Base-by-base conservation (phyloP, 805 yeast species). In the Starmerella sp. region DNA sequence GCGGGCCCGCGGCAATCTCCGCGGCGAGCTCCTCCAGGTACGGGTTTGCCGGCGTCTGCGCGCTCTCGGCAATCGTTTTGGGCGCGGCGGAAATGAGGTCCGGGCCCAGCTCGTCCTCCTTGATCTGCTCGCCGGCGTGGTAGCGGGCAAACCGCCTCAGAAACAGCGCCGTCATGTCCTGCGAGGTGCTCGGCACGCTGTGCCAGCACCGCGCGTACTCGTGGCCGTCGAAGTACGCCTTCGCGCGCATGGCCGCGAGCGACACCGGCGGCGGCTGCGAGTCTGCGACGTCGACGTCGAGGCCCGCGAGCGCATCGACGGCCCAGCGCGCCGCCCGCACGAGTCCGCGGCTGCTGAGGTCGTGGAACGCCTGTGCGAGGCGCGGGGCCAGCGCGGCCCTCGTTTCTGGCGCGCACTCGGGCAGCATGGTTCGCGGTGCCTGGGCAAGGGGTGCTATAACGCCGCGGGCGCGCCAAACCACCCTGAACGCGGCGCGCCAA, bases 181-280 rank as follows among this genome's bases (percentile, higher is more conserved):
- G 79, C 14, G 74, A 73, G 10, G 51, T 11, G 5, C 22, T 38
- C 54, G 73, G 74, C 55, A 93, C 70, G 13, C 75, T 75, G 61
- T 74, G 72, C 5, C 84, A 80, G 54, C 90, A 85, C 31, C 97
- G 71, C 55, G 83, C 91, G 65, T 83, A 91, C 68, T 93, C 97
- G 62, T 84, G 82, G 64, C 87, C 81, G 63, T 81, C 84, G 72
- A 91, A 87, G 65, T 85, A 82, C 0, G 85, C 67, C 53, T 80
- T 79, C 0, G 91, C 96, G 31, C 87, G 71, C 14, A 78, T 60
- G 31, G 84, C 69, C 56, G 71, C 77, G 75, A 54, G 80, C 81
- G 49, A 65, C 8, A 54, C 45, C 6, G 43, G 44, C 37, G 59
- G 54, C 50, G 54, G 60, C 41, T 52, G 51, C 48, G 51, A 28